A percentile compares a stretch with the other conserved stretches of the same genome.
Conservation (phyloP, 139 green algal genomes). For the Chlorella ohadii region DNA sequence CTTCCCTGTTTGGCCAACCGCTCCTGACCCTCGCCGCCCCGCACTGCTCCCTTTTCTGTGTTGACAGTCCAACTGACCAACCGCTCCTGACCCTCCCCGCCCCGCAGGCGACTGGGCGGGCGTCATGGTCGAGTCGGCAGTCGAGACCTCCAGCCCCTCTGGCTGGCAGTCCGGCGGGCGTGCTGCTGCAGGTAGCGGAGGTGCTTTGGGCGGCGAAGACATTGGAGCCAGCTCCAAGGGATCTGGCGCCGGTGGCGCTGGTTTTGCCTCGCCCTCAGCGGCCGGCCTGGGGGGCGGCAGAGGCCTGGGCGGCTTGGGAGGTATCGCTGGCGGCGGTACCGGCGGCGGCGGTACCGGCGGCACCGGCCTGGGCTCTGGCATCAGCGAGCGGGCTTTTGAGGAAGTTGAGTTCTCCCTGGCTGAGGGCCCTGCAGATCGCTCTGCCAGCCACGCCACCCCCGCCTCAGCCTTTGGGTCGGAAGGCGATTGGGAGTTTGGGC, state of each 20-base stretch:
- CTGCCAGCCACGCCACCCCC: not conserved
- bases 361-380: not conserved
- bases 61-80: too few relatives aligned
- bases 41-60: not conserved
- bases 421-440: not conserved
- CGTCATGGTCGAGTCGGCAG: constrained; percentile 24
- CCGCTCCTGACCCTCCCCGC: not conserved
- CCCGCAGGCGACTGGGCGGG: constrained; percentile 18
- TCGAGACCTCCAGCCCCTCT: not conserved
- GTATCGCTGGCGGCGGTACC: not conserved
- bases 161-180: not conserved
- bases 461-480: too few relatives aligned
- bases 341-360: not conserved
- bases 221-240: not conserved
- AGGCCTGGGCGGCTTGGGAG: not conserved
- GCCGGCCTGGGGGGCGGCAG: not conserved
- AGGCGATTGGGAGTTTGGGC: not conserved
- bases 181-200: too few relatives aligned
- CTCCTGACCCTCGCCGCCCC: not conserved
- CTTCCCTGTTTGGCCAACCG: not conserved
- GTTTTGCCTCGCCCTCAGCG: not conserved
- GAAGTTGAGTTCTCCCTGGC: not conserved
- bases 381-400: not conserved
- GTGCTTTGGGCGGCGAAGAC: constrained; percentile 1
- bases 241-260: not conserved